Evolutionary conservation across 495 filamentous ascomycete species (phyloP).

Genomic region (Penicillium waksmanii): DNA sequence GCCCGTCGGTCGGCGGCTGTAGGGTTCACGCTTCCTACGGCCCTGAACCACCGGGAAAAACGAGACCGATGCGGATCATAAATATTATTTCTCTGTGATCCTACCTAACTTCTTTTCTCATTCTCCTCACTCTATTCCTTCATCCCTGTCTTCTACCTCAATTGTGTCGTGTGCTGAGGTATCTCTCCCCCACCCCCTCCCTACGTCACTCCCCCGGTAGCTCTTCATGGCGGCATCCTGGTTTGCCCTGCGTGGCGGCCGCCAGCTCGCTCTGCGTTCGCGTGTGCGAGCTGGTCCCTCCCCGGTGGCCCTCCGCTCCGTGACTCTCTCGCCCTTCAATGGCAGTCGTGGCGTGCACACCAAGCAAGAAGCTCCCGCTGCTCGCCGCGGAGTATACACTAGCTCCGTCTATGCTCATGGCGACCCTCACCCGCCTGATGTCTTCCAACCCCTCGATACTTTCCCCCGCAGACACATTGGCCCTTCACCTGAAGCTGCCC

Average conservation of each 20-base stretch:
- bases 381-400: constrained; percentile 45
- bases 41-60: constrained; percentile 2
- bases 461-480: constrained; percentile 94
- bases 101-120: constrained; percentile 31
- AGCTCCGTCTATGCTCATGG: constrained; percentile 47
- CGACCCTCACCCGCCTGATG: constrained; percentile 46
- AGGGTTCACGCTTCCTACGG: constrained; percentile 6
- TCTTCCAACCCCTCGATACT: constrained; percentile 59
- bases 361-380: constrained; percentile 26
- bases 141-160: constrained; percentile 18
- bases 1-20: constrained; percentile 2
- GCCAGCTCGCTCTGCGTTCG: constrained; percentile 46
- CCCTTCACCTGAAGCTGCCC: constrained; percentile 70
- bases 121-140: constrained; percentile 30
- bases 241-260: constrained; percentile 47
- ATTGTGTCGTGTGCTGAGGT: constrained; percentile 21
- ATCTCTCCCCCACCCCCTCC: constrained; percentile 13
- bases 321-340: constrained; percentile 34
- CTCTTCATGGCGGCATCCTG: constrained; percentile 45
- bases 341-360: constrained; percentile 34
- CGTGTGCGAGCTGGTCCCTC: constrained; percentile 35
- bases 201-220: constrained; percentile 21
- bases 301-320: constrained; percentile 34
- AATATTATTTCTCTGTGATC: constrained; percentile 23
- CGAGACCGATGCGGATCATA: constrained; percentile 10